phyloP scores from a whole-genome alignment of 805 yeast genomes.

The Wickerhamiella sergipiensis region DNA sequence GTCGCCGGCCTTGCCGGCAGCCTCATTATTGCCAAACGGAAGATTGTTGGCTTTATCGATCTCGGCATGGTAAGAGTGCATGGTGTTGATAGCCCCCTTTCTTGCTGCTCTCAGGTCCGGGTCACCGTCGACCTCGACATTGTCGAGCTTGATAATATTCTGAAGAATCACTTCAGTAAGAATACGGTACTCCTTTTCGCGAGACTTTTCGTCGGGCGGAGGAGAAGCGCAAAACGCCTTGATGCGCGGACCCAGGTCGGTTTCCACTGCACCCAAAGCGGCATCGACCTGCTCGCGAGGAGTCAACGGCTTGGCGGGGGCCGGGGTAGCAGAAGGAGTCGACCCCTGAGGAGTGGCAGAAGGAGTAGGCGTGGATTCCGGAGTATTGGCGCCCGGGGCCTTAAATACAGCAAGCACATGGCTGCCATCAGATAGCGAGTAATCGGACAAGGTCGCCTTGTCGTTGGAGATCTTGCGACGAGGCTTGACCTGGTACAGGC shows the following conservation, averaged over 20 bases:
- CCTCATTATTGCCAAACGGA: background rate
- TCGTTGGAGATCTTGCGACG: conserved; percentile 12
- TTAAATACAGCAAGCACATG: conserved; percentile 16
- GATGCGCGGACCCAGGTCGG: conserved; percentile 18
- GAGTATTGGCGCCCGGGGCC: background rate
- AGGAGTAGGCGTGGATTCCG: conserved; percentile 1
- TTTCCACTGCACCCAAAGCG: conserved; percentile 16
- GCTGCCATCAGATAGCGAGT: conserved; percentile 14
- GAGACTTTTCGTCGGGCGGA: conserved; percentile 14
- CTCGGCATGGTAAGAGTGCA: conserved; percentile 21
- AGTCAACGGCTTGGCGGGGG: conserved; percentile 10
- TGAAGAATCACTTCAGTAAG: conserved; percentile 25
- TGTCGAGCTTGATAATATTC: conserved; percentile 23
- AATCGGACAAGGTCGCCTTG: conserved; percentile 10
- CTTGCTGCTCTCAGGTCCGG: conserved; percentile 22
- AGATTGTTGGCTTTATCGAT: conserved; percentile 19
- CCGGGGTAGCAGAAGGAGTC: conserved; percentile 7
- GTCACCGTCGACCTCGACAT: conserved; percentile 22
- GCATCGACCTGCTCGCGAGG: conserved; percentile 19
- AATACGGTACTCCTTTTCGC: conserved; percentile 21
- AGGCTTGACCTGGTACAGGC: conserved; percentile 11
- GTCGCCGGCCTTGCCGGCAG: background rate
- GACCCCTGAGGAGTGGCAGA: conserved; percentile 6
- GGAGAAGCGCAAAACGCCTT: conserved; percentile 13
- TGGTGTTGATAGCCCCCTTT: conserved; percentile 22